Evolutionary conservation across 257 asterid genomes (phyloP).

Genomic region (Solanum chiquidenum): DNA sequence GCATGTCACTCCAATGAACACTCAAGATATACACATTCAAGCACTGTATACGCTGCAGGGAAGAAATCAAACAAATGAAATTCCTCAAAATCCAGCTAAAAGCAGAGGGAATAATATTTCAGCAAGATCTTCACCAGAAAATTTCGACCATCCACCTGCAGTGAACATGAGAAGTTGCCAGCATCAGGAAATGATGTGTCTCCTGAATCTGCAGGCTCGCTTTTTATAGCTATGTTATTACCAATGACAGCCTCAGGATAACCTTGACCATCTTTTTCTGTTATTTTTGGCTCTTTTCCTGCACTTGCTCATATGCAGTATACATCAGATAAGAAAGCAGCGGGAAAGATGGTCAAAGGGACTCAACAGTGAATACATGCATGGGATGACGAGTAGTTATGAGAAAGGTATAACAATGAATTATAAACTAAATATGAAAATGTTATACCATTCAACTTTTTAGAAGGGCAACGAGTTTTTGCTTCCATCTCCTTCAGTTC

Average conservation of each 20-base stretch:
- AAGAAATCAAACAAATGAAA: neutral
- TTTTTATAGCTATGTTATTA: neutral
- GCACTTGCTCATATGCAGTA: neutral
- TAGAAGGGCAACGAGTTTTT: neutral
- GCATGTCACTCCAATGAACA: neutral
- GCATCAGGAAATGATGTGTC: neutral
- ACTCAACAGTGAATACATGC: neutral
- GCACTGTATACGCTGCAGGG: neutral
- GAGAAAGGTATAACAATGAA: neutral
- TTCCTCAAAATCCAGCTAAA: neutral
- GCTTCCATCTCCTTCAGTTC: neutral
- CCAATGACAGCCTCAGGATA: neutral
- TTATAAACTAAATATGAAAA: neutral
- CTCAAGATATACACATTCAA: neutral
- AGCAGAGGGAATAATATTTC: neutral
- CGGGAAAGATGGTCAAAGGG: neutral
- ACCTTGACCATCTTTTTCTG: neutral
- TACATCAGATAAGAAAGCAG: neutral
- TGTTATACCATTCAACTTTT: neutral
- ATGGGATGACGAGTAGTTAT: neutral
- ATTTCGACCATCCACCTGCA: constrained; percentile 3
- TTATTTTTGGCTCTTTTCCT: neutral
- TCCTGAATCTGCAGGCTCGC: constrained; percentile 5
- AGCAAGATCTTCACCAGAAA: constrained; percentile 13
- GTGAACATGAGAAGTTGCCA: neutral